Base-by-base conservation (phyloP, 306 rosid genomes). In the Pyrus communis region DNA sequence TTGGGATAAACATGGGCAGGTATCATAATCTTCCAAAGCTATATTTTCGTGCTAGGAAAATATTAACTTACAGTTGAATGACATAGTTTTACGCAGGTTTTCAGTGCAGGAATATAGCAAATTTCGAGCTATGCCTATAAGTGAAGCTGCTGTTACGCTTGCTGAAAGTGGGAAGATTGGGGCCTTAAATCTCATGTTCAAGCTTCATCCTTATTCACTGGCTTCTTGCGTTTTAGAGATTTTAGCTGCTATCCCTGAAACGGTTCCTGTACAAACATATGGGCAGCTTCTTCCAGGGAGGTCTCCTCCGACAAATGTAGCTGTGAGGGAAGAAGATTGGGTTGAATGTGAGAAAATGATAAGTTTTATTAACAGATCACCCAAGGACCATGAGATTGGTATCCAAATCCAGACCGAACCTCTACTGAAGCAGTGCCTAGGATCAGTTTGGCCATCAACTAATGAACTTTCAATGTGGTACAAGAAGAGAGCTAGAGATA, bases 1-100 rank as follows among this genome's bases (percentile, higher is more conserved):
- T 95, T 21, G 99, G 99, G 81, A 87, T 95, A 85, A 95, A 92
- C 81, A 95, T 92, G 99, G 99, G 97, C 91, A 95, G 99, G 99
- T 92, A 89, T 45, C 15, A 28, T 59, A 73, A 60, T 60, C 69
- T 22, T 59, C 71, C 21, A 73, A 74, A 79, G 72, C 75, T 82
- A 52, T 51, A 22, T 66, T 21, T 66, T 66, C 11, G 17, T 18
- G 5, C 2, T 9, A 21, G 27, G 18, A 1, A 33, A 35, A 35
- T 7, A 38, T 35, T 35, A 51, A 15, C 84, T 89, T 73, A 68
- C 85, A 67, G 86, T 89, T 83, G 82, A 86, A 83, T 85, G 88
- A 95, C 89, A 86, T 88, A 83, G 93, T 83, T 87, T 87, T 85
- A 12, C 80, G 89, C 91, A 92, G 97, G 93, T 95, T 92, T 89